Evolutionary conservation across 179 eudicot genomes (phyloP).

Genomic region (Camellia oleifera): DNA sequence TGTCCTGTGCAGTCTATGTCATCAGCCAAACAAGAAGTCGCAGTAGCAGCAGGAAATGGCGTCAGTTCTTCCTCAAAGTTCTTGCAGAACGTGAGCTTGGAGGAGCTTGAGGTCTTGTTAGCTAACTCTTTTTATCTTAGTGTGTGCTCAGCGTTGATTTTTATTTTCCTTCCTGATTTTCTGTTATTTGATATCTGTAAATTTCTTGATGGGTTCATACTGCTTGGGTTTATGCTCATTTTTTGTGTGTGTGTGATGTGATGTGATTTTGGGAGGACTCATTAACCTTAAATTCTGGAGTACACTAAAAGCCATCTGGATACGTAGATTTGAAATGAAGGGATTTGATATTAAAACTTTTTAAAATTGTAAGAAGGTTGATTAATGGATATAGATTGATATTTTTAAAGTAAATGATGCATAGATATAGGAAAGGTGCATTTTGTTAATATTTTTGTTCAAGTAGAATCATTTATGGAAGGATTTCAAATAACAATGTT

Average conservation of each 20-base stretch:
- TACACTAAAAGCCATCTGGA: too few species aligned
- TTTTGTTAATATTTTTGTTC: too few species aligned
- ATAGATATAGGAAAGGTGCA: too few species aligned
- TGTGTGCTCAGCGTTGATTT: background rate
- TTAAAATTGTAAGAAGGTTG: too few species aligned
- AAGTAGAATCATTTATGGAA: too few species aligned
- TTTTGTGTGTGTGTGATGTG: background rate
- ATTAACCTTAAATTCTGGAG: background rate
- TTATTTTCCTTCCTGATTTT: background rate
- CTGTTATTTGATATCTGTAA: background rate
- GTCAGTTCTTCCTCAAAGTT: background rate
- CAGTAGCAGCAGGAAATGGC: constrained; percentile 1
- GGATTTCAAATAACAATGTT: too few species aligned
- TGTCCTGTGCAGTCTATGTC: background rate
- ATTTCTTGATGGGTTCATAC: background rate
- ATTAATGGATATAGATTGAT: too few species aligned
- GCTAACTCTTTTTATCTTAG: constrained; percentile 6
- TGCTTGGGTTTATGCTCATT: background rate
- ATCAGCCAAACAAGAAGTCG: background rate
- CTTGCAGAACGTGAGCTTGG: background rate
- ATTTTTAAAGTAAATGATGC: too few species aligned
- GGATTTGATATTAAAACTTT: too few species aligned
- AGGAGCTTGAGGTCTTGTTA: constrained; percentile 22
- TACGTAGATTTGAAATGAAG: too few species aligned
- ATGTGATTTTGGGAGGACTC: background rate